Evolutionary conservation across 495 filamentous ascomycete genomes (phyloP).

Genomic region (Corynascus novoguineensis): DNA sequence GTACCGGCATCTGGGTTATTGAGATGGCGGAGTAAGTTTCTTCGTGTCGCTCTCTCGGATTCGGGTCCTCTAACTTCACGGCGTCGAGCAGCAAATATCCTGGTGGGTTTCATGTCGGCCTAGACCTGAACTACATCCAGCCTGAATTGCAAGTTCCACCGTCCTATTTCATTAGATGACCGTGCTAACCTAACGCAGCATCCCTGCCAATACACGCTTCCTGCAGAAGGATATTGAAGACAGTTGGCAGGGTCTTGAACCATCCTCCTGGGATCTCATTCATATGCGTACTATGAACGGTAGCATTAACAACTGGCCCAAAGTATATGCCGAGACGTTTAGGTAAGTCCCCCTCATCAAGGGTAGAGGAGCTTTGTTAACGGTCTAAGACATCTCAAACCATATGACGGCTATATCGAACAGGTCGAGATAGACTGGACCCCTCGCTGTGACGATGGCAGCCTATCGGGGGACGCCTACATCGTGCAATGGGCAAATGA

Average conservation of each 20-base stretch:
- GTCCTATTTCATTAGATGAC: neutral
- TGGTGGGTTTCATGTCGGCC: constrained; percentile 15
- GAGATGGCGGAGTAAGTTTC: constrained; percentile 79
- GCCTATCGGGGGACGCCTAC: constrained; percentile 42
- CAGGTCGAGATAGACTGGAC: constrained; percentile 88
- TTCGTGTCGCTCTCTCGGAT: neutral
- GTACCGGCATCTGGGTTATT: constrained; percentile 89
- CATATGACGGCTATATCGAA: constrained; percentile 71
- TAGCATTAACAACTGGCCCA: constrained; percentile 71
- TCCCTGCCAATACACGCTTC: constrained; percentile 66
- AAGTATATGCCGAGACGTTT: constrained; percentile 64
- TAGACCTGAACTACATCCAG: constrained; percentile 74
- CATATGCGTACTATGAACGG: constrained; percentile 76
- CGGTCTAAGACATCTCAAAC: constrained; percentile 62
- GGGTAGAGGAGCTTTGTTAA: constrained; percentile 9
- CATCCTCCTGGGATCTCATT: constrained; percentile 78
- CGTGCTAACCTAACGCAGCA: constrained; percentile 41
- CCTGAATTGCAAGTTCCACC: constrained; percentile 54
- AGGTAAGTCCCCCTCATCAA: constrained; percentile 42
- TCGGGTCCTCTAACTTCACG: neutral
- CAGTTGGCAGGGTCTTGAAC: constrained; percentile 64
- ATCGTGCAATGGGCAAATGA: constrained; percentile 64
- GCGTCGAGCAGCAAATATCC: constrained; percentile 20
- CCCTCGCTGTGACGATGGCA: constrained; percentile 70
- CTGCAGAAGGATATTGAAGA: constrained; percentile 71